Conservation (phyloP, 108 stramenopile genomes). For the Halocafeteria seosinensis region DNA sequence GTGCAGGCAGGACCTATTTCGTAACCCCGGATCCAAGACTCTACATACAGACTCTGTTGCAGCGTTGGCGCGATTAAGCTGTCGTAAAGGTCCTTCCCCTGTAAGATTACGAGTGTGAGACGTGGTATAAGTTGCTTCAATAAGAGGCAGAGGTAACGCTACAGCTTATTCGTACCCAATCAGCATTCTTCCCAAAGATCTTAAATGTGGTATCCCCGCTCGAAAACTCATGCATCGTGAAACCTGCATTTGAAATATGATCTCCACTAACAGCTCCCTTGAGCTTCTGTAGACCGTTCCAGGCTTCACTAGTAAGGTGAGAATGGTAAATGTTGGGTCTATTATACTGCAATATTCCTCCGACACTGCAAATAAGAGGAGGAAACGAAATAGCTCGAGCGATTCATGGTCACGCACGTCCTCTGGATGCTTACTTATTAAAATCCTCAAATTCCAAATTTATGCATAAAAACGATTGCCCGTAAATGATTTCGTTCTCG, state of each 20-base stretch:
- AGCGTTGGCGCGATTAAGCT: background rate
- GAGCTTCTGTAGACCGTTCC: background rate
- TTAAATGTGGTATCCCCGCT: too few species aligned
- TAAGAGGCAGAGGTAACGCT: too few species aligned
- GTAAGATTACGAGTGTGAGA: too few species aligned
- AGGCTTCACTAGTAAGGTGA: background rate
- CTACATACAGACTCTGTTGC: background rate
- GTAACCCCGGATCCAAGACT: slow-evolving; percentile 1
- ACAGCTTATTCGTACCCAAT: too few species aligned
- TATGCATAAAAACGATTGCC: background rate
- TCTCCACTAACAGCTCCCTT: background rate
- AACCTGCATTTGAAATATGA: too few species aligned
- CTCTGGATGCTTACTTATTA: background rate
- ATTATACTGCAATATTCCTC: background rate
- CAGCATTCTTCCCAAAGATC: background rate
- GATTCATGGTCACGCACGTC: background rate
- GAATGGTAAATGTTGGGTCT: background rate
- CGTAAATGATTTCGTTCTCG: background rate
- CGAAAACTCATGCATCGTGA: too few species aligned
- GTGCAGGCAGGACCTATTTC: background rate
- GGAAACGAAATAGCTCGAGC: background rate
- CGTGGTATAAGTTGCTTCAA: too few species aligned
- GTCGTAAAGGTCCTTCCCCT: background rate
- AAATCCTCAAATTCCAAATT: background rate
- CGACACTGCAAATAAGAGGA: background rate